phyloP scores from a whole-genome alignment of 805 yeast species.

The Pichia kluyveri region DNA sequence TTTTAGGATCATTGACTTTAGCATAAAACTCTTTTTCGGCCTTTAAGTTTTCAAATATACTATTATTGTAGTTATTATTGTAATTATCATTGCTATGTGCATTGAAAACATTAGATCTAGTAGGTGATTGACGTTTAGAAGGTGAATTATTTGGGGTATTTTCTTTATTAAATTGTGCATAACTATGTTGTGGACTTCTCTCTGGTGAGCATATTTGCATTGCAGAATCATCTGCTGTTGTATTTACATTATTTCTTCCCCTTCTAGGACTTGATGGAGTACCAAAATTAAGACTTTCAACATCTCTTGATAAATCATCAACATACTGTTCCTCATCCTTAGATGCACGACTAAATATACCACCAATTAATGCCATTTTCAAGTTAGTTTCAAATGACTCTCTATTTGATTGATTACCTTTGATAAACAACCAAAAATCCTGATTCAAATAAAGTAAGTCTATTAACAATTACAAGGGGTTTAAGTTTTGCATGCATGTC shows the following conservation, averaged over 20 bases:
- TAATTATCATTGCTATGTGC: too few relatives aligned
- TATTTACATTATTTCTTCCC: slow-evolving; percentile 5
- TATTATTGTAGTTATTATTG: not conserved
- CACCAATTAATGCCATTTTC: slow-evolving; percentile 21
- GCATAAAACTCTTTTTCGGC: slow-evolving; percentile 37
- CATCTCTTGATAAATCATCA: slow-evolving; percentile 27
- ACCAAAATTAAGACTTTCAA: slow-evolving; percentile 26
- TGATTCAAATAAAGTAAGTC: too few relatives aligned
- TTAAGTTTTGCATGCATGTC: too few relatives aligned
- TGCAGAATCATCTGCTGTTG: slow-evolving; percentile 14
- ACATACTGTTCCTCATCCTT: slow-evolving; percentile 21
- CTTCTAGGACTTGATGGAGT: slow-evolving; percentile 16
- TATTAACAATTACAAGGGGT: too few relatives aligned
- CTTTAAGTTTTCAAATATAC: slow-evolving; percentile 15
- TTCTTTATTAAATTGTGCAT: slow-evolving; percentile 29
- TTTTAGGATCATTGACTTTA: slow-evolving; percentile 62
- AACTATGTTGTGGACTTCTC: slow-evolving; percentile 15
- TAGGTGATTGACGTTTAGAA: slow-evolving; percentile 2
- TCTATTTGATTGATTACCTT: too few relatives aligned
- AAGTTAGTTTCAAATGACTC: too few relatives aligned
- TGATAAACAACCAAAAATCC: too few relatives aligned
- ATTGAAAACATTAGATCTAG: too few relatives aligned
- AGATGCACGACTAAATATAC: slow-evolving; percentile 21
- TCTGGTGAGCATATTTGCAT: slow-evolving; percentile 26
- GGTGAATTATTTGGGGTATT: slow-evolving; percentile 29